Evolutionary conservation across 2,329 filamentous ascomycete genomes (phyloP), one percentile per base, ranked within the genome.

Genomic region (Cordyceps fumosorosea): DNA sequence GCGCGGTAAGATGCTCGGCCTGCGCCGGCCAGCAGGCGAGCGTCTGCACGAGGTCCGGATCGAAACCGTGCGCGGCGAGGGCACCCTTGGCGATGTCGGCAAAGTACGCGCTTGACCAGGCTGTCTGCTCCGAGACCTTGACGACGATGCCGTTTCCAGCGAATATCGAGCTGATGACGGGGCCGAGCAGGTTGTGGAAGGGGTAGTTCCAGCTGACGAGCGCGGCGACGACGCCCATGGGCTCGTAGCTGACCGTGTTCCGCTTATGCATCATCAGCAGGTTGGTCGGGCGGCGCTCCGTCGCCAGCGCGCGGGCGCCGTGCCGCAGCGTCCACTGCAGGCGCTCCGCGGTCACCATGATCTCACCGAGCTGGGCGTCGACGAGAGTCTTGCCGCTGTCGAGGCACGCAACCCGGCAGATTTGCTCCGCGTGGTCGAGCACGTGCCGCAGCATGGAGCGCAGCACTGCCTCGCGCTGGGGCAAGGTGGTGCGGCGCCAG

Each of bases 181-280:
- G 95, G 0, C 90, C 91, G 53, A 98, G 85, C 65, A 98, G 81
- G 76, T 99, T 99, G 78, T 99, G 95, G 75, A 98, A 96, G 51
- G 91, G 87, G 73, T 92, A 98, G 78, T 99, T 99, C 95, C 95
- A 99, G 72, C 90, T 95, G 50, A 99, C 91, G 58, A 93, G 88
- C 20, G 95, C 93, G 12, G 91, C 89, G 6, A 99, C 90, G 42
- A 99, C 91, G 18, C 95, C 95, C 22, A 98, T 79, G 16, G 95
- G 93, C 75, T 99, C 93, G 75, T 96, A 99, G 56, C 84, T 79
- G 32, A 99, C 92, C 65, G 87, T 88, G 72, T 97, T 97, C 73
- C 84, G 86, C 82, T 99, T 99, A 77, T 98, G 97, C 76, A 87
- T 85, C 91, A 99, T 96, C 65, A 99, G 83, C 52, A 96, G 81